A percentile compares a stretch with the other conserved stretches of the same genome.
phyloP scores from a whole-genome alignment of 2,329 filamentous ascomycete genomes.

The Colletotrichum horii region DNA sequence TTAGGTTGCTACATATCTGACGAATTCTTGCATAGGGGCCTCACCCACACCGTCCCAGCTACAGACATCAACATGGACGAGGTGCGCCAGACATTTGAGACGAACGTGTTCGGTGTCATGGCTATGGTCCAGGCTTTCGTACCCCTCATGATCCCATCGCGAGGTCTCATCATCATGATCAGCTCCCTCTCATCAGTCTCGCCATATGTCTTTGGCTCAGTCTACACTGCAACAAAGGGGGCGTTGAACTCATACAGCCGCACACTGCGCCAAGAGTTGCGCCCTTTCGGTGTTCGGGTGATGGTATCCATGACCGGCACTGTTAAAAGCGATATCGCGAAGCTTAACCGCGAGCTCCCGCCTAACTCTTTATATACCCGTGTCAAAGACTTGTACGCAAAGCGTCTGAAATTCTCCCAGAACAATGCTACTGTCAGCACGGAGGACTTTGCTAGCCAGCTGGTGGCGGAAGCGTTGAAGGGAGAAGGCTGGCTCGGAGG shows the following conservation, averaged over 20 bases:
- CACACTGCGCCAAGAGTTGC: constrained; percentile 57
- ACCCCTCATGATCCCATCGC: constrained; percentile 52
- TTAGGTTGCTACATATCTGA: not conserved
- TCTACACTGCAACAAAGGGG: constrained; percentile 62
- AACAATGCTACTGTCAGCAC: constrained; percentile 49
- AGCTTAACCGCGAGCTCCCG: constrained; percentile 46
- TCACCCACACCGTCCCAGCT: constrained; percentile 55
- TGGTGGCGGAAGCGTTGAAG: constrained; percentile 48
- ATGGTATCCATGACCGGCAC: constrained; percentile 62
- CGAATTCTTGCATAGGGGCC: constrained; percentile 43
- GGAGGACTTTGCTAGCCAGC: constrained; percentile 43
- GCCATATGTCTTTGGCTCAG: constrained; percentile 57
- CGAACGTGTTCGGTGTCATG: constrained; percentile 64
- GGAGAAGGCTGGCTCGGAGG: constrained; percentile 40
- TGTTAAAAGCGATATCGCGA: constrained; percentile 55
- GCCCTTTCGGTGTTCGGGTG: constrained; percentile 60
- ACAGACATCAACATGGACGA: constrained; percentile 58
- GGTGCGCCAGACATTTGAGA: constrained; percentile 59
- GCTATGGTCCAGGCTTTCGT: constrained; percentile 57
- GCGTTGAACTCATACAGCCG: constrained; percentile 59
- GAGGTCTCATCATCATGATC: constrained; percentile 60
- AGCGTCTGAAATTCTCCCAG: constrained; percentile 54
- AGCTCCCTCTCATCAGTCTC: constrained; percentile 55
- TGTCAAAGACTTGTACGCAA: constrained; percentile 50
- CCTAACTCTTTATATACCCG: constrained; percentile 51